These are phyloP conservation scores for Sporobolomyces phaffii DNA, from an alignment of 768 basidiomycete species.

Conservation along the genomic window DNA sequence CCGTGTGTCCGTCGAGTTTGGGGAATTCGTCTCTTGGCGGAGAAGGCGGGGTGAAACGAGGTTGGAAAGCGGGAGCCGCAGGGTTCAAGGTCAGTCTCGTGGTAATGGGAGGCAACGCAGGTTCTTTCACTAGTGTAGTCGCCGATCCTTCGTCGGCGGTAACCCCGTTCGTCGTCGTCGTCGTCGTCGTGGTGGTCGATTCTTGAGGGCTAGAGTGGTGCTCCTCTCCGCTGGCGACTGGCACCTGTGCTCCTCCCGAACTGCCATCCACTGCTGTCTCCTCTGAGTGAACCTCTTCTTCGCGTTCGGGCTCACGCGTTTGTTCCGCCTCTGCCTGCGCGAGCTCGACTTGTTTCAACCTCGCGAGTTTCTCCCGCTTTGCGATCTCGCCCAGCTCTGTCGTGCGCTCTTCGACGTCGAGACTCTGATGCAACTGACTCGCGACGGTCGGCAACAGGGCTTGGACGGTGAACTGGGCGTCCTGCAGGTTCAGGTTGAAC, in stretches of 20 bases:
- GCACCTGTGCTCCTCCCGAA: too few species aligned
- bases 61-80: constrained; percentile 16
- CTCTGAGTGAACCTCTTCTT: constrained; percentile 5
- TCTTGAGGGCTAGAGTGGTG: too few species aligned
- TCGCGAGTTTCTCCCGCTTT: constrained; percentile 4
- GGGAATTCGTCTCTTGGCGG: constrained; percentile 4
- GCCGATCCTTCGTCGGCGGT: too few species aligned
- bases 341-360: constrained; percentile 5
- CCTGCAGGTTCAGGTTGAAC: constrained; percentile 70
- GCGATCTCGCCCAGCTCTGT: constrained; percentile 50
- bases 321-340: not conserved
- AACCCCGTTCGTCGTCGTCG: not conserved
- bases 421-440: constrained; percentile 59
- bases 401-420: constrained; percentile 71
- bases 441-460: constrained; percentile 61
- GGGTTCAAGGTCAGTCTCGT: constrained; percentile 19
- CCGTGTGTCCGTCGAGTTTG: not conserved
- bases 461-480: constrained; percentile 68
- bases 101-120: not conserved
- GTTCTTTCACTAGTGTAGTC: not conserved
- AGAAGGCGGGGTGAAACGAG: constrained; percentile 1
- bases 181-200: too few species aligned
- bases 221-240: too few species aligned
- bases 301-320: too few species aligned
- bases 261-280: constrained; percentile 2